Evolutionary conservation across 768 basidiomycete genomes (phyloP).

Genomic region (Boletus fagicola): DNA sequence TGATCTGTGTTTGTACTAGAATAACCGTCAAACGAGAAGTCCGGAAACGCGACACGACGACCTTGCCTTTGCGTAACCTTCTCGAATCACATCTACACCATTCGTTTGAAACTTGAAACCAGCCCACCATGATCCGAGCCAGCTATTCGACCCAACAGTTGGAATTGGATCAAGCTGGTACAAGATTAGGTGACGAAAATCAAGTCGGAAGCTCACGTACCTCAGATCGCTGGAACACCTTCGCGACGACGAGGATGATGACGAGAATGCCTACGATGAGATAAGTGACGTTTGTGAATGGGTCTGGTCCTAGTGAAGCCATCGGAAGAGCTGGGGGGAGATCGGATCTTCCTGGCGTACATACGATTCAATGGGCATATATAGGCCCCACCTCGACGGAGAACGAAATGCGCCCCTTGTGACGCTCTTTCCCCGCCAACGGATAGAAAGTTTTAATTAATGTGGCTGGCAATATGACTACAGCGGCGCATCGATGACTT

Average conservation of each 20-base stretch:
- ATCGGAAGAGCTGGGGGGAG: background rate
- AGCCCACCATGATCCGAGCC: constrained; percentile 30
- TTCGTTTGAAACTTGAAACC: constrained; percentile 18
- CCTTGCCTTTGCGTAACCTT: background rate
- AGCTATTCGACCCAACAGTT: constrained; percentile 25
- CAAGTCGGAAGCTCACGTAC: background rate
- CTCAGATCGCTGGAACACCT: background rate
- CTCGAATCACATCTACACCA: constrained; percentile 3
- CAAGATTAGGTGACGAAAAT: background rate
- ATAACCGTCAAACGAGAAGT: background rate
- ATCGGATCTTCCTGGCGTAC: background rate
- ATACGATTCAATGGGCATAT: background rate
- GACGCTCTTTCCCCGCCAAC: background rate
- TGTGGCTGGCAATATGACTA: background rate
- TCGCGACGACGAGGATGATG: background rate
- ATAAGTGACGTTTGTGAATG: background rate
- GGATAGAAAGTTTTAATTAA: background rate
- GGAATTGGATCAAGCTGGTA: constrained; percentile 25
- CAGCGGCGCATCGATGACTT: background rate
- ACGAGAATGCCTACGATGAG: background rate
- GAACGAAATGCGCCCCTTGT: background rate
- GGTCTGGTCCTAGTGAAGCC: background rate
- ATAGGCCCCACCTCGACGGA: background rate
- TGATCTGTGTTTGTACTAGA: background rate
- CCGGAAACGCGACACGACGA: background rate